Base-by-base conservation (phyloP, 2,329 filamentous ascomycete species). In the Exophiala mesophila region DNA sequence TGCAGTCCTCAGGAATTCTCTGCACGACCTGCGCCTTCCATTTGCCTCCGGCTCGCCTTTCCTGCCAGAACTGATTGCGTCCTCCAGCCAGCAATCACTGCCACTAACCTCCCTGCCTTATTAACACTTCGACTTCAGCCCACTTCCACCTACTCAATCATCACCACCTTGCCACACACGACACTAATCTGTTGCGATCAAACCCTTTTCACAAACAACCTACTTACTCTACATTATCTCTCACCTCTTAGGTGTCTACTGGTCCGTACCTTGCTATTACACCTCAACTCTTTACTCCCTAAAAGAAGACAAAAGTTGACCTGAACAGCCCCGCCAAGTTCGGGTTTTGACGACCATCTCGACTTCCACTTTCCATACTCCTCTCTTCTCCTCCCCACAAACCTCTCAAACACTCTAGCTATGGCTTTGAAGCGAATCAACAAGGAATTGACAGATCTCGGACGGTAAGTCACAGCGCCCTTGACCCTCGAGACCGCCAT, bases 361-460 rank as follows among this genome's bases (percentile, higher is more conserved):
- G 32, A 9, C 29, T 50, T 41, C 31, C 40, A 36, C 45, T 19
- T 26, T 37, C 37, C 30, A 43, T 32, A 24, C 18, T 37, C 19
- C 33, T 21, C 21, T 36, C 42, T 36, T 24, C 44, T 32, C 36
- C 39, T 29, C 36, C 45, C 44, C 39, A 40, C 43, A 41, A n/a
- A n/a, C n/a, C n/a, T n/a, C n/a, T n/a, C n/a, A n/a, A n/a, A n/a
- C n/a, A 29, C 23, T 42, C 58, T 58, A 55, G 45, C 55, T 45
- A 72, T 72, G 69, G 69, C 69, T 63, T 65, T 72, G 47, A 72
- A 72, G 67, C 63, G 69, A 59, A 72, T 72, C 63, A 71, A 72
- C 64, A 72, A 72, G 62, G 69, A 72, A 67, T 68, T 72, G 57
- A 66, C 66, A 64, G 69, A 72, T 54, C 65, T 72, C 51, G 69